phyloP scores from a whole-genome alignment of 345 rosid species.

The Cardamine chenopodiifolia region DNA sequence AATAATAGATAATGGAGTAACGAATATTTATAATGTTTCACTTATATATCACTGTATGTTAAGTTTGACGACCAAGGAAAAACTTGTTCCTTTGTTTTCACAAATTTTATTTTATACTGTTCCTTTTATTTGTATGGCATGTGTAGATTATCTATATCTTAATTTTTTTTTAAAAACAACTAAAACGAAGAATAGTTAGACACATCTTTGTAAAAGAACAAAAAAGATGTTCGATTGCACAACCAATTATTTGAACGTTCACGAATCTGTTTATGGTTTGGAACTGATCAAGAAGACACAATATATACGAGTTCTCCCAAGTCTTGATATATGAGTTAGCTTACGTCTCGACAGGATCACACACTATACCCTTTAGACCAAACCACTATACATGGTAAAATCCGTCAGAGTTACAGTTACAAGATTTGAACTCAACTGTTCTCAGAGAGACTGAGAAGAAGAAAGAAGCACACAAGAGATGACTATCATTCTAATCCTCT shows the following conservation, averaged over 20 bases:
- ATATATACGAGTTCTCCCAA: neutral
- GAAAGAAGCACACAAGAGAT: too few species aligned
- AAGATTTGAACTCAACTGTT: neutral
- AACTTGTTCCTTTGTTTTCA: neutral
- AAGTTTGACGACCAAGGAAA: neutral
- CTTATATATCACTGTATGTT: neutral
- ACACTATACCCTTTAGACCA: neutral
- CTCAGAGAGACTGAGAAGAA: too few species aligned
- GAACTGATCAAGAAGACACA: neutral
- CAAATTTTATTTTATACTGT: neutral
- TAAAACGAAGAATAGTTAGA: neutral
- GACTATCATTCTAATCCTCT: too few species aligned
- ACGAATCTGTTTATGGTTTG: neutral
- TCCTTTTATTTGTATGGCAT: neutral
- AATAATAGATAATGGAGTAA: neutral
- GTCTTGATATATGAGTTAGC: neutral
- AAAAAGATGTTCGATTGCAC: neutral
- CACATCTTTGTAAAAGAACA: neutral
- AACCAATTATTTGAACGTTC: neutral
- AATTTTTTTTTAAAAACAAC: too few species aligned
- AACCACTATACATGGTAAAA: neutral
- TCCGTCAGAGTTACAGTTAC: neutral
- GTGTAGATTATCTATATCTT: neutral
- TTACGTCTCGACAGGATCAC: neutral
- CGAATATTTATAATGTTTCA: conserved; percentile 5